A percentile compares a stretch with the other conserved stretches of the same genome.
phyloP scores from a whole-genome alignment of 192 early-diverging fungal genomes.

The Linnemannia elongata region DNA sequence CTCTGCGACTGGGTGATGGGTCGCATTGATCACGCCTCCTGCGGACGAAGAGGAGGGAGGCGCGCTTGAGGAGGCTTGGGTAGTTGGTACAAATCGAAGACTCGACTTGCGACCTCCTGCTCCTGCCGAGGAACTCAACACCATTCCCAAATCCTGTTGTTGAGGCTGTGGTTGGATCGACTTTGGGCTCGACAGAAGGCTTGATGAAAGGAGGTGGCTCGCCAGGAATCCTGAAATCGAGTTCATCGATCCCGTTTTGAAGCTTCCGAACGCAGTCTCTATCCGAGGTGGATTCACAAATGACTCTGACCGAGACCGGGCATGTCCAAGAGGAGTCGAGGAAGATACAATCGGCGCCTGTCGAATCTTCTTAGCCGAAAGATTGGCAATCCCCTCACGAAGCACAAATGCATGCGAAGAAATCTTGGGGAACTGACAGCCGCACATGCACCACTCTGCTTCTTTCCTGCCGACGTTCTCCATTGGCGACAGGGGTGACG shows the following conservation, averaged over 20 bases:
- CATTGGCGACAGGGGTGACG: conserved; percentile 7
- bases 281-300: conserved; percentile 20
- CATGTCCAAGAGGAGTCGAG: conserved; percentile 8
- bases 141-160: conserved; percentile 26
- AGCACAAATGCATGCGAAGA: conserved; percentile 47
- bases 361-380: conserved; percentile 16
- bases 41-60: conserved; percentile 14
- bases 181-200: conserved; percentile 15
- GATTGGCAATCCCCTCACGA: conserved; percentile 38
- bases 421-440: conserved; percentile 53
- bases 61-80: neutral
- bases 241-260: conserved; percentile 45
- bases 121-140: conserved; percentile 15
- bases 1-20: conserved; percentile 58
- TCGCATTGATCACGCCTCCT: conserved; percentile 18
- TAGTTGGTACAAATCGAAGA: conserved; percentile 14
- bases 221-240: conserved; percentile 50
- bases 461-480: conserved; percentile 8
- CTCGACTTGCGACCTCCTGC: conserved; percentile 19
- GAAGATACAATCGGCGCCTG: conserved; percentile 26
- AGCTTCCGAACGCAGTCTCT: conserved; percentile 18
- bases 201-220: conserved; percentile 29
- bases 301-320: conserved; percentile 38
- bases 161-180: conserved; percentile 3
- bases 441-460: conserved; percentile 36